Evolutionary conservation across 2,329 filamentous ascomycete genomes (phyloP), one percentile per base, ranked within the genome.

Genomic region (Diaporthe humulicola): DNA sequence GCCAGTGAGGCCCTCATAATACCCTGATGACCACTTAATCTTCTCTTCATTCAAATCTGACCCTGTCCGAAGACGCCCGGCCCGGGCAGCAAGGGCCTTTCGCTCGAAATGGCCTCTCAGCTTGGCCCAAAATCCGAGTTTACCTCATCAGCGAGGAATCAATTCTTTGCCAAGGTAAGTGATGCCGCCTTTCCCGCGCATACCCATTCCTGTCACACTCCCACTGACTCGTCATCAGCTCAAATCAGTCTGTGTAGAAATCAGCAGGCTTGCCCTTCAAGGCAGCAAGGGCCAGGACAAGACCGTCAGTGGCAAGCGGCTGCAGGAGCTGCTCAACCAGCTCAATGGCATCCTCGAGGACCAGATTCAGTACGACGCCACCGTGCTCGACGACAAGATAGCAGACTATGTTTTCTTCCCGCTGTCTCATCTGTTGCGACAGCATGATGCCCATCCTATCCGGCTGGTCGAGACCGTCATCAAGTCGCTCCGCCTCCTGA

Each of bases 401-500:
- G 95, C 96, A 19, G 96, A 98, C 85, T 99, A 98, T 87, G 90
- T 94, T 80, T 98, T 98, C 86, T 98, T 98, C 77, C 97, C 97
- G 0, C 87, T 99, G 0, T 95, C 95, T 0, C 93, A 97, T 78
- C 91, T 98, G 52, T 93, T 99, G 79, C 93, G 95, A 74, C 90
- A 92, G 76, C 93, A 94, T 78, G 90, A 93, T 76, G 88, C 89
- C 64, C 91, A 96, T 71, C 92, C 96, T 0, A 89, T 94, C 61
- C 89, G 90, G 48, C 87, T 94, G 54, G 85, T 97, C 10, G 97
- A 99, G 82, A 84, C 94, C 57, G 92, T 93, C 40, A 87, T 98
- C 60, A 91, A 92, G 81, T 96, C 94, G 78, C 86, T 98, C 45
- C 88, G 90, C 15, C 85, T 95, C 22, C 88, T 99, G 38, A 89